Evolutionary conservation across 78 protist genomes (phyloP), one percentile per base, ranked within the genome.

Genomic region (Dictyostelium intermedium): DNA sequence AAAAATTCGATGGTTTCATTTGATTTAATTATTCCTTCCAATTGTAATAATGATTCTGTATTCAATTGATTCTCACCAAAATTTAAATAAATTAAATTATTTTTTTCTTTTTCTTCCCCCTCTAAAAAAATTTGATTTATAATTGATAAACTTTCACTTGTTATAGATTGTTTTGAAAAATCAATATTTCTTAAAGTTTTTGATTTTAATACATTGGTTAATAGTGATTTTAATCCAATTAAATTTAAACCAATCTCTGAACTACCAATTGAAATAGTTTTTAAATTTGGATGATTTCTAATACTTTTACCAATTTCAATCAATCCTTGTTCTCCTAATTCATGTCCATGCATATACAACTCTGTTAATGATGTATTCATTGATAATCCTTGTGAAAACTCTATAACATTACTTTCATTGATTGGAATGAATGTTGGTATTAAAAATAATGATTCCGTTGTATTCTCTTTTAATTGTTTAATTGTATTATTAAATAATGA

Each of bases 391-490:
- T 89, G 20, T 20, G 25, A 35, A 1, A 89, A 74, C 27, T 32
- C 27, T 1, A 30, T 6, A 3, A 56, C 86, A 80, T 41, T 74
- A 2, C 35, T 18, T 30, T 47, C 37, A 37, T 73, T 66, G 2
- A 89, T 56, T 61, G 83, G 47, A 5, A 89, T n/a, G 27, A 89
- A 89, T 56, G 93, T 41, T 45, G 50, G 86, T 20, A 86, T 77
- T 43, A 89, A 23, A 66, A 80, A 80, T 60, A 89, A 79, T 13
- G 93, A 89, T 80, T 78, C 37, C 32, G 82, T 69, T 56, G 47
- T 10, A 80, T 89, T 89, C 32, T 47, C 60, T 16, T 43, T 66
- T 14, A 89, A 70, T 45, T 89, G 93, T 25, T 37, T 63, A 5
- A 50, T 20, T 20, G 61, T 74, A 35, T 13, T 83, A 23, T n/a